Percentiles rank a stretch among this genome's conserved stretches.
These are phyloP conservation scores for Triticum turgidum DNA, from an alignment of 176 grass and related monocot genomes.

Conservation along the genomic window DNA sequence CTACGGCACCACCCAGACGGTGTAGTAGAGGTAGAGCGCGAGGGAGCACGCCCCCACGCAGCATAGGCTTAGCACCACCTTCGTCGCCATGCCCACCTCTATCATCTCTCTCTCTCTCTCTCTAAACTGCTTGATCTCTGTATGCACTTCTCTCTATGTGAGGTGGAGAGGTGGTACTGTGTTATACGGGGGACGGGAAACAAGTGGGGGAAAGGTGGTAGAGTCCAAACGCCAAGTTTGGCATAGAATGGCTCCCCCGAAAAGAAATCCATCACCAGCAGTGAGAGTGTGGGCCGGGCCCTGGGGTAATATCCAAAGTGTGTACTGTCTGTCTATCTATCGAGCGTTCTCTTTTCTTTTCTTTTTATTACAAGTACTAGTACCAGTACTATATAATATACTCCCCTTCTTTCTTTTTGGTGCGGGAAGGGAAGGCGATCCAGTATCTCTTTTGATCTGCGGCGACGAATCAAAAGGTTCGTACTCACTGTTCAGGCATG, in stretches of 20 bases:
- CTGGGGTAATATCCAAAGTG: background rate
- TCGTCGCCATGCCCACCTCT: conserved; percentile 34
- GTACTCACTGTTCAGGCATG: background rate
- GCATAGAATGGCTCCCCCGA: background rate
- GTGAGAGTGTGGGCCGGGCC: background rate
- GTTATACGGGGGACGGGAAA: background rate
- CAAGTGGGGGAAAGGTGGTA: background rate
- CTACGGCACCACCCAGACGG: conserved; percentile 60
- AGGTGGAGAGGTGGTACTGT: background rate
- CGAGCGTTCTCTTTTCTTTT: background rate
- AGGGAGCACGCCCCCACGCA: conserved; percentile 58
- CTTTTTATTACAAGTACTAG: too few relatives aligned
- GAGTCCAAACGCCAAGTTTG: conserved; percentile 32
- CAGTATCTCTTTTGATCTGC: background rate
- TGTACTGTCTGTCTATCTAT: background rate
- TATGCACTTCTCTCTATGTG: background rate
- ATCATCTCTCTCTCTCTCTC: background rate
- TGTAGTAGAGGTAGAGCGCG: conserved; percentile 66
- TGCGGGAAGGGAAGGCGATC: background rate
- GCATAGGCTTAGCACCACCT: conserved; percentile 47
- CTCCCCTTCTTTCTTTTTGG: background rate
- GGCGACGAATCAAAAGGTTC: background rate
- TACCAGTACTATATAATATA: too few relatives aligned
- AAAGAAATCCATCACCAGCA: too few relatives aligned
- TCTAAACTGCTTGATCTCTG: background rate